Conservation (phyloP, 768 basidiomycete genomes). For the Boletus subcaerulescens region DNA sequence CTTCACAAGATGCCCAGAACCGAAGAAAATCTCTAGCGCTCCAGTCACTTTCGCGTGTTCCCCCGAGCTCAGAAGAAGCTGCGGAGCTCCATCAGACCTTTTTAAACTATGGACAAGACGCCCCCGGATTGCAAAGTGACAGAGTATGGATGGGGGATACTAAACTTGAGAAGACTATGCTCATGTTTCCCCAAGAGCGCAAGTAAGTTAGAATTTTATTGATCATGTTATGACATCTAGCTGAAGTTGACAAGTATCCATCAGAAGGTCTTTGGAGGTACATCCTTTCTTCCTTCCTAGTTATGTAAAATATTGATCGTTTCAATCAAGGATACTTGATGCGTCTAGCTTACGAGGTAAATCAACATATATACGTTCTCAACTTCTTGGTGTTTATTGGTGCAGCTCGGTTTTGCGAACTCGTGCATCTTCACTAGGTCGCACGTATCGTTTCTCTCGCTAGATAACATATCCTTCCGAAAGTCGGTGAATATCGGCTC, state of each 20-base stretch:
- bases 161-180: constrained; percentile 59
- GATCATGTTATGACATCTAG: not conserved
- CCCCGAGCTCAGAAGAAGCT: constrained; percentile 70
- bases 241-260: constrained; percentile 51
- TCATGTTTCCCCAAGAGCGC: constrained; percentile 85
- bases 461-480: constrained; percentile 77
- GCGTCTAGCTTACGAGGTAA: constrained; percentile 70
- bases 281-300: not conserved
- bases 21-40: constrained; percentile 51
- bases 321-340: constrained; percentile 45
- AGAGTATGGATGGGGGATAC: constrained; percentile 78
- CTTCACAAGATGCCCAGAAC: constrained; percentile 52
- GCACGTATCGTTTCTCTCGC: constrained; percentile 67
- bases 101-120: constrained; percentile 51
- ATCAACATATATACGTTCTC: not conserved
- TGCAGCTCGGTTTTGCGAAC: constrained; percentile 70
- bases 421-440: constrained; percentile 66
- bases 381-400: not conserved
- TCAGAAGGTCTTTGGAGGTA: constrained; percentile 80
- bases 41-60: constrained; percentile 65
- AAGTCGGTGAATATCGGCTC: constrained; percentile 83
- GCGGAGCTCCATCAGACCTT: constrained; percentile 66
- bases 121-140: constrained; percentile 32
- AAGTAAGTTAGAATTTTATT: constrained; percentile 51
- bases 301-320: not conserved